A percentile compares a stretch with the other conserved stretches of the same genome.
These are phyloP conservation scores for Elsinoe necatrix DNA, from an alignment of 2,329 filamentous ascomycete species.

Conservation along the genomic window DNA sequence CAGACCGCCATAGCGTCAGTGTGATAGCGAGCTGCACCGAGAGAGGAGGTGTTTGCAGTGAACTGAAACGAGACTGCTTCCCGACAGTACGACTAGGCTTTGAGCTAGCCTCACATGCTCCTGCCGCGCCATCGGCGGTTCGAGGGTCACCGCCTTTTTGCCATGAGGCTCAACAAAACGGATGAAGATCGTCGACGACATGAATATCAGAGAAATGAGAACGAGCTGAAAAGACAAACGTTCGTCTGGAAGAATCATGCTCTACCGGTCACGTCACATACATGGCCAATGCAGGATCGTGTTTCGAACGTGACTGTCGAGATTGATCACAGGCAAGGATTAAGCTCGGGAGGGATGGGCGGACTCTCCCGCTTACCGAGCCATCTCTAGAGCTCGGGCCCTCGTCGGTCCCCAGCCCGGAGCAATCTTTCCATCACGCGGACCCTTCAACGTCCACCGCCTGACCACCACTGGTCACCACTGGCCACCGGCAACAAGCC, in stretches of 20 bases:
- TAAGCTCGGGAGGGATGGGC: background rate
- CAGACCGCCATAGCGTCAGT: constrained; percentile 10
- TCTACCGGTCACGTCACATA: background rate
- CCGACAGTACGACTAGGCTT: background rate
- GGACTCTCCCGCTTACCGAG: background rate
- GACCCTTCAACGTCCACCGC: constrained; percentile 13
- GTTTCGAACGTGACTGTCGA: background rate
- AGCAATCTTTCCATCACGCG: constrained; percentile 9
- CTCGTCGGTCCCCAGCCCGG: constrained; percentile 3
- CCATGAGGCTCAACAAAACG: constrained; percentile 3
- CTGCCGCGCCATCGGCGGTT: background rate
- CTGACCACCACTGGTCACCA: constrained; percentile 4
- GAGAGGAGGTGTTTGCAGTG: background rate
- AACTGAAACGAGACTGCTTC: background rate
- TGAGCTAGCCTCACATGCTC: constrained; percentile 8
- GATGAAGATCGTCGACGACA: background rate
- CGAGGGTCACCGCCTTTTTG: constrained; percentile 10
- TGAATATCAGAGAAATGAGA: background rate
- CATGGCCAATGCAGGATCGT: background rate
- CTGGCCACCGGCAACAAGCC: background rate
- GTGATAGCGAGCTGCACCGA: background rate
- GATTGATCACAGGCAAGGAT: constrained; percentile 4
- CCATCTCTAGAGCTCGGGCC: background rate
- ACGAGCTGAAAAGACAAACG: background rate
- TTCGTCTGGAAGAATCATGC: background rate